A percentile compares a stretch with the other conserved stretches of the same genome.
Evolutionary conservation across 2,329 filamentous ascomycete species (phyloP).

Genomic region (Pseudogymnoascus sp.): DNA sequence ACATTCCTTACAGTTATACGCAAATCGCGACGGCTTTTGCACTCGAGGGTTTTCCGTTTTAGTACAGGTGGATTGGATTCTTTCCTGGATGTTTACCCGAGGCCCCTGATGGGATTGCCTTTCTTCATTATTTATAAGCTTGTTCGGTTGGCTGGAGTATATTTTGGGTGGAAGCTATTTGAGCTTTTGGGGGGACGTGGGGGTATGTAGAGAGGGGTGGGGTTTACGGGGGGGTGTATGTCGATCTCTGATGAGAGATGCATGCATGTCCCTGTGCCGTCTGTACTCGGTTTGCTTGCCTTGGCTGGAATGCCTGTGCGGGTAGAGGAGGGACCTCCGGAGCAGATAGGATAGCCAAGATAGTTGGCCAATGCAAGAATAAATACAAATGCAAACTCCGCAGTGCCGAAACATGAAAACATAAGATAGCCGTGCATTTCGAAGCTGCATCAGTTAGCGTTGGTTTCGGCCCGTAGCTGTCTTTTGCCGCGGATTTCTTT

Average conservation of each 20-base stretch:
- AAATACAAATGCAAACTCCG: neutral
- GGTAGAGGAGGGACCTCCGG: neutral
- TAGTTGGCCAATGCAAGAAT: neutral
- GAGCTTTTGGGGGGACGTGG: neutral
- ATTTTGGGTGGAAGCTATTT: slow-evolving; percentile 5
- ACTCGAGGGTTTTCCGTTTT: neutral
- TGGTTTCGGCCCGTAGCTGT: neutral
- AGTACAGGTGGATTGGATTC: slow-evolving; percentile 4
- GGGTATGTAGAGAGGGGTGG: neutral
- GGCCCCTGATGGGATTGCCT: slow-evolving; percentile 3
- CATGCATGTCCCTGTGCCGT: neutral
- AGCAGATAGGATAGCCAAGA: slow-evolving; percentile 7
- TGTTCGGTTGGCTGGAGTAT: neutral
- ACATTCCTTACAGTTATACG: slow-evolving; percentile 4
- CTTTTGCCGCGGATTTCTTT: neutral
- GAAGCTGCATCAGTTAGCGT: slow-evolving; percentile 1
- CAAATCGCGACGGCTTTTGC: slow-evolving; percentile 2
- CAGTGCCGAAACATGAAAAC: neutral
- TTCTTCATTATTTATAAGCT: slow-evolving; percentile 7
- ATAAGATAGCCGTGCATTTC: neutral
- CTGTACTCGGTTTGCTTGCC: neutral
- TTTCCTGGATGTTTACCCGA: neutral
- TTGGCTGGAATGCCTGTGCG: slow-evolving; percentile 7
- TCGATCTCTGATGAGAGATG: slow-evolving; percentile 3
- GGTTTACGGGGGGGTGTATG: neutral